These are phyloP conservation scores for Periconia digitata DNA, from an alignment of 2,329 filamentous ascomycete genomes.

Conservation along the genomic window DNA sequence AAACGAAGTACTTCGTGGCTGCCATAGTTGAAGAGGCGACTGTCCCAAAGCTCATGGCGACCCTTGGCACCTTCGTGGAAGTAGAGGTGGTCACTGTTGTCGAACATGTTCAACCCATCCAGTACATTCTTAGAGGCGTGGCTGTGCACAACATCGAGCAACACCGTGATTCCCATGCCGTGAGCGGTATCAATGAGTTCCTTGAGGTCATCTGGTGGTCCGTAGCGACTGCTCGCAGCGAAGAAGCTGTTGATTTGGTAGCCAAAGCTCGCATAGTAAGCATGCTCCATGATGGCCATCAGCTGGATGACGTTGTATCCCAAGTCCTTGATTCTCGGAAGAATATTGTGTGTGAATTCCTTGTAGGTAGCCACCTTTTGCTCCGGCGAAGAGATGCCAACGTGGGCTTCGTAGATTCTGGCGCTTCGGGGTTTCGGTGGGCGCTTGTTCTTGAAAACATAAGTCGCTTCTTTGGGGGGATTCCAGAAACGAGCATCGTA, in stretches of 20 bases:
- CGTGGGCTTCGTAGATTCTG: constrained; percentile 98
- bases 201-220: constrained; percentile 90
- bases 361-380: constrained; percentile 90
- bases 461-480: constrained; percentile 73
- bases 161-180: constrained; percentile 82
- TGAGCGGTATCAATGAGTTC: constrained; percentile 96
- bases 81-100: constrained; percentile 92
- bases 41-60: constrained; percentile 92
- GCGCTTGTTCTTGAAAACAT: constrained; percentile 79
- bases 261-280: constrained; percentile 98
- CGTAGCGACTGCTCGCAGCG: constrained; percentile 93
- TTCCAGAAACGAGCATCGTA: constrained; percentile 99
- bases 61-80: constrained; percentile 88
- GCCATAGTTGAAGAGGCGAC: constrained; percentile 95
- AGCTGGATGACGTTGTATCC: constrained; percentile 98
- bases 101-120: constrained; percentile 94
- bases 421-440: constrained; percentile 82
- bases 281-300: constrained; percentile 99
- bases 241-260: constrained; percentile 99
- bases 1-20: constrained; percentile 95
- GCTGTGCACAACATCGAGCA: constrained; percentile 95
- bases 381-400: constrained; percentile 93
- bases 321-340: constrained; percentile 84
- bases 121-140: constrained; percentile 97
- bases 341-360: constrained; percentile 90